Percentiles rank a stretch among this genome's conserved stretches.
phyloP scores from a whole-genome alignment of 2,329 filamentous ascomycete species.

The Aspergillus fumigatiaffinis region DNA sequence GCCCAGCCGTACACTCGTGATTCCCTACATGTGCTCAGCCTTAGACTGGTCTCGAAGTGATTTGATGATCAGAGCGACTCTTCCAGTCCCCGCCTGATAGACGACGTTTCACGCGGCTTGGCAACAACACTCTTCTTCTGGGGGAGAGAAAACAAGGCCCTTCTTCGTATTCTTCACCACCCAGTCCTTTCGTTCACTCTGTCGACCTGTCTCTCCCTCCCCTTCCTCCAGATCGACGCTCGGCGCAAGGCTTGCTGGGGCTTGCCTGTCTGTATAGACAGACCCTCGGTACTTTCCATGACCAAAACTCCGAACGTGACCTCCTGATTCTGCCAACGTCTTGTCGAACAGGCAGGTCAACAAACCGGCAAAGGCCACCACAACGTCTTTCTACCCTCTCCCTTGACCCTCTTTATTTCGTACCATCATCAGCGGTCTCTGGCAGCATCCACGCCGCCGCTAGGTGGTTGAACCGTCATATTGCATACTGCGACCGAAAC shows the following conservation, averaged over 20 bases:
- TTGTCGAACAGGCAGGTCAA: not conserved
- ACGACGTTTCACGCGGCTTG: not conserved
- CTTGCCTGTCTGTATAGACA: not conserved
- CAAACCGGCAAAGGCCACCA: not conserved
- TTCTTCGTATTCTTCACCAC: not conserved
- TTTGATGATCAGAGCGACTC: not conserved
- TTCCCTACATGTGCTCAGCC: not conserved
- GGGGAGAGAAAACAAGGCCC: not conserved
- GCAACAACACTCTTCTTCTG: not conserved
- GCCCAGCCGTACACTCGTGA: not conserved
- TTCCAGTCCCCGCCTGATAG: not conserved
- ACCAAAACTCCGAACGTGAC: not conserved
- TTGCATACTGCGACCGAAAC: constrained; percentile 26
- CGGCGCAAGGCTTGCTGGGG: not conserved
- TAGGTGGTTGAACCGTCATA: constrained; percentile 32
- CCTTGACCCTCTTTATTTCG: not conserved
- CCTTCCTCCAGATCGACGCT: not conserved
- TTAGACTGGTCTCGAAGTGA: not conserved
- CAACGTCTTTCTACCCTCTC: not conserved
- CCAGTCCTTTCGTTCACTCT: not conserved
- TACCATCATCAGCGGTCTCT: not conserved
- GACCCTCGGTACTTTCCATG: not conserved
- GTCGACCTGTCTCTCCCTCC: not conserved
- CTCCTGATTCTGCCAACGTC: not conserved
- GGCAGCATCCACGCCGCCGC: constrained; percentile 15